Evolutionary conservation across 2,329 filamentous ascomycete species (phyloP), one percentile per base, ranked within the genome.

Genomic region (Calonectria hawksworthii): DNA sequence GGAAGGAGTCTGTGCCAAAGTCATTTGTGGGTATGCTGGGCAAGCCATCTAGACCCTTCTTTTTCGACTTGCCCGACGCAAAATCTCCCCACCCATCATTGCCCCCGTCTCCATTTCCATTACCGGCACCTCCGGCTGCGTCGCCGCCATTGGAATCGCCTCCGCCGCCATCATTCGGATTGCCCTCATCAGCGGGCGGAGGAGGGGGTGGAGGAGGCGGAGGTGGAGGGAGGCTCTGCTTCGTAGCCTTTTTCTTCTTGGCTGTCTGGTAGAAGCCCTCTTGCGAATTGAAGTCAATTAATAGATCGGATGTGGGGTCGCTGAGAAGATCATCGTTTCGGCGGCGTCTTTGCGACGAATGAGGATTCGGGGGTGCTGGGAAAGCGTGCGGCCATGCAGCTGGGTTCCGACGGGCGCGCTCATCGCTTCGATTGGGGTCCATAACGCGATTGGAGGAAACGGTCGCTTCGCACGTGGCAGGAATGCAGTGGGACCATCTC

Each of bases 241-340:
- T 88, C 38, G 85, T 84, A 76, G 88, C 88, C 84, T 93, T 93
- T 83, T 89, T 92, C 83, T 90, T 91, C 77, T 90, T 89, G 3
- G 85, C 88, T 47, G 87, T 88, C 80, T 93, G 89, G 67, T 87
- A 86, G 84, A 88, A 91, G 64, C 87, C 89, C 52, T 90, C 86
- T 68, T 88, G 84, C 32, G 88, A 90, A 28, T 86, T 86, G 73
- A 94, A 91, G 80, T 94, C 92, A 66, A 94, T 85, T 36, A 86
- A 84, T 26, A 85, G 81, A 50, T 85, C 82, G 78, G 85, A 84
- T 47, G 82, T 85, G n/a, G 88, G 89, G 76, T 91, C 88, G 51
- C 77, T 76, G 41, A 92, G 84, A 8, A 91, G 79, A 79, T 84
- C 83, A 75, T 84, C 79, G 32, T 81, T 81, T 64, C 74, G 68